phyloP scores from a whole-genome alignment of 2,329 filamentous ascomycete species.

The Cordyceps militaris region DNA sequence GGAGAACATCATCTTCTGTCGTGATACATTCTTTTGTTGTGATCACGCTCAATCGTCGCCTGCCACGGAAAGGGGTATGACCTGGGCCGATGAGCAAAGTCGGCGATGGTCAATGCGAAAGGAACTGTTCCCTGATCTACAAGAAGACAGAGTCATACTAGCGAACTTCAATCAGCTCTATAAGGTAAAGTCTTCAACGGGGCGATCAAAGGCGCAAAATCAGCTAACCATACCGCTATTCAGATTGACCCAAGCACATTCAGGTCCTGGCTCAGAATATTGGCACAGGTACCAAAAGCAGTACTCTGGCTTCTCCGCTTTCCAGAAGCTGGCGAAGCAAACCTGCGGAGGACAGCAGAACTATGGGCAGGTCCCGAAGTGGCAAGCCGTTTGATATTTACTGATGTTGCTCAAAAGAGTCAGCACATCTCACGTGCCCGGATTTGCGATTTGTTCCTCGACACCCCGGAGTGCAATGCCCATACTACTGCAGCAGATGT shows the following conservation, averaged over 20 bases:
- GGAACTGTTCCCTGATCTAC: slow-evolving; percentile 75
- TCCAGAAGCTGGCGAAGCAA: slow-evolving; percentile 83
- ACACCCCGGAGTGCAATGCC: slow-evolving; percentile 96
- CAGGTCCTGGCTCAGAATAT: slow-evolving; percentile 88
- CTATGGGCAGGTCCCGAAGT: slow-evolving; percentile 81
- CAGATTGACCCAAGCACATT: slow-evolving; percentile 94
- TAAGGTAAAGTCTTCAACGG: slow-evolving; percentile 55
- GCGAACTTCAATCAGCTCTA: slow-evolving; percentile 99
- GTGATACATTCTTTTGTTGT: slow-evolving; percentile 96
- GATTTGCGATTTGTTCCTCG: slow-evolving; percentile 89
- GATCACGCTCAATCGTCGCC: slow-evolving; percentile 91
- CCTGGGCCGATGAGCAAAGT: slow-evolving; percentile 77
- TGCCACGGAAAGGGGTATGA: slow-evolving; percentile 55
- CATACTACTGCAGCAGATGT: slow-evolving; percentile 97
- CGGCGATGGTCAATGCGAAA: slow-evolving; percentile 90
- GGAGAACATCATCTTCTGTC: slow-evolving; percentile 92
- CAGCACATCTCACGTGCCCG: slow-evolving; percentile 88
- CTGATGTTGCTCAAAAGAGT: slow-evolving; percentile 91
- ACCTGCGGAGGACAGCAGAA: slow-evolving; percentile 72
- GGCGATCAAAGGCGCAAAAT: background rate
- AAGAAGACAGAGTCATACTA: slow-evolving; percentile 80
- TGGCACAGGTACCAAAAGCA: slow-evolving; percentile 76
- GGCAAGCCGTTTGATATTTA: slow-evolving; percentile 83
- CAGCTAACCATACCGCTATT: slow-evolving; percentile 8
- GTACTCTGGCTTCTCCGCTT: slow-evolving; percentile 96